Conservation (phyloP, 768 basidiomycete genomes). For the Cyclocybe cylindracea region DNA sequence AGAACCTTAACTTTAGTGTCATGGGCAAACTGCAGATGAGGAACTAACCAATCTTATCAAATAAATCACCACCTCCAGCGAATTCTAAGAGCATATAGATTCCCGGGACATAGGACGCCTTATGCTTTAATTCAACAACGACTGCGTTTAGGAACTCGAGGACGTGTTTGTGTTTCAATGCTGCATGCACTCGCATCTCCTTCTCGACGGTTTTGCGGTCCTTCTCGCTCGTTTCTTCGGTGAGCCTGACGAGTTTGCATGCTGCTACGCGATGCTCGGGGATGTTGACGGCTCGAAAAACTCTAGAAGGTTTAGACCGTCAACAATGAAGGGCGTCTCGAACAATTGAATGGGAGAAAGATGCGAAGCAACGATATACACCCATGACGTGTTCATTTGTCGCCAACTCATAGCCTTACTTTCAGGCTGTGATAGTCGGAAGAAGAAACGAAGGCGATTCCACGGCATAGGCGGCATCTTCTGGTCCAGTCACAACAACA, state of each 20-base stretch:
- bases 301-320: slow-evolving; percentile 43
- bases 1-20: slow-evolving; percentile 1
- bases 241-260: slow-evolving; percentile 80
- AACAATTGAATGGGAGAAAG: too few relatives aligned
- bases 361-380: too few relatives aligned
- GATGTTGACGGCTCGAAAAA: slow-evolving; percentile 80
- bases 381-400: too few relatives aligned
- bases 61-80: slow-evolving; percentile 92
- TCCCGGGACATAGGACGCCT: slow-evolving; percentile 66
- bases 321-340: not conserved
- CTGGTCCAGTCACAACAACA: not conserved
- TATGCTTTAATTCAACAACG: slow-evolving; percentile 66
- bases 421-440: not conserved
- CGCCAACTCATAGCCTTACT: too few relatives aligned
- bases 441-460: not conserved
- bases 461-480: not conserved
- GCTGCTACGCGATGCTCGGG: slow-evolving; percentile 71
- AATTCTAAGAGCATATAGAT: slow-evolving; percentile 93
- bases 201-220: slow-evolving; percentile 85
- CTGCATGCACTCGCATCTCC: slow-evolving; percentile 88
- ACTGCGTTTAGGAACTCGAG: slow-evolving; percentile 83
- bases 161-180: slow-evolving; percentile 76
- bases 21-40: not conserved
- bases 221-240: slow-evolving; percentile 58
- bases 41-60: slow-evolving; percentile 93